Percentiles rank a stretch among this genome's conserved stretches.
These are phyloP conservation scores for Lyophyllum shimeji DNA, from an alignment of 768 basidiomycete species.

Conservation along the genomic window DNA sequence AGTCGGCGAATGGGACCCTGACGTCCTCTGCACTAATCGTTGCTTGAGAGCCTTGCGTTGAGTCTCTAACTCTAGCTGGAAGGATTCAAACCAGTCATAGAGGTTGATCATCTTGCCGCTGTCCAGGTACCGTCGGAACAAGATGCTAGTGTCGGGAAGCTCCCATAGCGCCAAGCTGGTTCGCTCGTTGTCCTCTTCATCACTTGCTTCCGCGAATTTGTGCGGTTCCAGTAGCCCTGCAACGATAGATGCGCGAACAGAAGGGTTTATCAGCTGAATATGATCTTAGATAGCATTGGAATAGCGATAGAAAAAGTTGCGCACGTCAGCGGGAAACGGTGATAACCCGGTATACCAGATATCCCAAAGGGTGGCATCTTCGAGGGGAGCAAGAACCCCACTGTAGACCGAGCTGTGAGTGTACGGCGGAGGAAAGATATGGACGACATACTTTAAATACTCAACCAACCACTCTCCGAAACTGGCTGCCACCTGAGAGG, in stretches of 20 bases:
- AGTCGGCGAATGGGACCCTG: constrained; percentile 7
- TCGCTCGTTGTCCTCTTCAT: constrained; percentile 8
- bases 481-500: constrained; percentile 19
- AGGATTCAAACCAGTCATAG: constrained; percentile 87
- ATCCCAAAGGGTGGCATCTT: constrained; percentile 59
- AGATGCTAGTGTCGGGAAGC: constrained; percentile 73
- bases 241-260: constrained; percentile 58
- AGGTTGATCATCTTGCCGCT: constrained; percentile 83
- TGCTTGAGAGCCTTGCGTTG: constrained; percentile 38
- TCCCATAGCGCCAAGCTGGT: constrained; percentile 38
- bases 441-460: constrained; percentile 45
- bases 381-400: constrained; percentile 41
- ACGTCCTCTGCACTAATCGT: constrained; percentile 6
- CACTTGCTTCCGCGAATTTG: constrained; percentile 35
- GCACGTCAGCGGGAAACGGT: constrained; percentile 68
- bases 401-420: constrained; percentile 27
- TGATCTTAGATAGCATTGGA: background rate
- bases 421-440: background rate
- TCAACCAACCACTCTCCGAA: constrained; percentile 51
- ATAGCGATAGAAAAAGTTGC: constrained; percentile 6
- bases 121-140: constrained; percentile 76
- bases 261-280: constrained; percentile 66
- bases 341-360: constrained; percentile 71
- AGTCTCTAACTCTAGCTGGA: constrained; percentile 62
- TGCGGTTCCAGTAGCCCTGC: constrained; percentile 61